Percentiles rank a stretch among this genome's conserved stretches.
These are phyloP conservation scores for Kalmusia sp. DNA, from an alignment of 2,329 filamentous ascomycete genomes.

Conservation along the genomic window DNA sequence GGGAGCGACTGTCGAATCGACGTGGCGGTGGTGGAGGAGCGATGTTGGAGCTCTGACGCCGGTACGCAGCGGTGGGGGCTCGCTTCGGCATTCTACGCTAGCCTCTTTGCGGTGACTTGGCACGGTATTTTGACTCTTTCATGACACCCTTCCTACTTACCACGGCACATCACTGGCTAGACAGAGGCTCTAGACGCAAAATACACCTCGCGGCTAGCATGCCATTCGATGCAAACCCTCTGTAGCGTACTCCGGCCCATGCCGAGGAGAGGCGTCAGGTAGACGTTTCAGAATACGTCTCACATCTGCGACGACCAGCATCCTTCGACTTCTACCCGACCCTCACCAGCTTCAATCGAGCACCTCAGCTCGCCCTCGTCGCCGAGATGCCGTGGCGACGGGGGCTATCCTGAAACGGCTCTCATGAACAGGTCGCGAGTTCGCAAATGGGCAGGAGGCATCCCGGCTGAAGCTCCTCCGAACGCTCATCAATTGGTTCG, in stretches of 20 bases:
- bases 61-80: too few relatives aligned
- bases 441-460: constrained; percentile 25
- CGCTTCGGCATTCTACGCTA: not conserved
- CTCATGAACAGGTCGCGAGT: constrained; percentile 26
- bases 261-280: not conserved
- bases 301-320: constrained; percentile 11
- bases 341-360: constrained; percentile 14
- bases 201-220: not conserved
- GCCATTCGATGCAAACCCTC: not conserved
- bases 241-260: not conserved
- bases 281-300: constrained; percentile 6
- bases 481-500: constrained; percentile 17
- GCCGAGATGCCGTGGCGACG: constrained; percentile 14
- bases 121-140: not conserved
- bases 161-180: not conserved
- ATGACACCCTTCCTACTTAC: not conserved
- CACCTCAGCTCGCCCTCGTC: constrained; percentile 8
- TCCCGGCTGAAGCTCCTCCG: constrained; percentile 23
- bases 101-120: not conserved
- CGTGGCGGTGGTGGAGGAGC: constrained; percentile 1
- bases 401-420: constrained; percentile 27
- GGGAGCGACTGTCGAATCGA: constrained; percentile 12
- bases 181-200: not conserved
- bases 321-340: constrained; percentile 13
- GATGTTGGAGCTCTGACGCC: constrained; percentile 7